phyloP scores from a whole-genome alignment of 1,284 basidiomycete species.

The Puccinia coronata region DNA sequence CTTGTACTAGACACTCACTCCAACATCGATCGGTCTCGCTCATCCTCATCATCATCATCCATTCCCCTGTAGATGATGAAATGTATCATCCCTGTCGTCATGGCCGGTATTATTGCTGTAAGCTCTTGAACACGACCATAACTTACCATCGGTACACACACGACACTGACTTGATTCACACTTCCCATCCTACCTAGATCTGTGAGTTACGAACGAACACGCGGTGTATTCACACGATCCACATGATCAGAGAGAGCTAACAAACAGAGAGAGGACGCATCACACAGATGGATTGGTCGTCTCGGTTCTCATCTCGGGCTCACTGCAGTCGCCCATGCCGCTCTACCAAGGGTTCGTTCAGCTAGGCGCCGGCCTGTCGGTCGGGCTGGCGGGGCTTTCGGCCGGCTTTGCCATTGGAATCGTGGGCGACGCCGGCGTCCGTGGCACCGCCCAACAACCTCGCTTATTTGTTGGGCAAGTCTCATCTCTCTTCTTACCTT shows the following conservation, averaged over 20 bases:
- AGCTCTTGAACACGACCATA: slow-evolving; percentile 29
- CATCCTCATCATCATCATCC: not conserved
- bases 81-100: slow-evolving; percentile 58
- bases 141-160: not conserved
- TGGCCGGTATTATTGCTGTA: slow-evolving; percentile 59
- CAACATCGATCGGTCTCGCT: not conserved
- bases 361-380: slow-evolving; percentile 62
- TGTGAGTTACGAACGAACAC: slow-evolving; percentile 37
- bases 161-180: not conserved
- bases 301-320: slow-evolving; percentile 61
- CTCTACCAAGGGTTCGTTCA: slow-evolving; percentile 62
- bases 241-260: not conserved
- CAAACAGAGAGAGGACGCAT: slow-evolving; percentile 49
- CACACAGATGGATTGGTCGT: slow-evolving; percentile 61
- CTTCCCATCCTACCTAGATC: slow-evolving; percentile 43
- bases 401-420: slow-evolving; percentile 62
- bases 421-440: slow-evolving; percentile 62
- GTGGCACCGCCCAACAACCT: slow-evolving; percentile 61
- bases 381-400: slow-evolving; percentile 61
- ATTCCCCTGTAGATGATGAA: slow-evolving; percentile 30
- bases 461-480: slow-evolving; percentile 58
- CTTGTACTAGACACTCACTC: not conserved
- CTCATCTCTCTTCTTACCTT: not conserved
- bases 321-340: slow-evolving; percentile 61
- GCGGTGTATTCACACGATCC: not conserved